These are phyloP conservation scores for Dactylellina sp. DNA, from an alignment of 2,329 filamentous ascomycete genomes.

Conservation along the genomic window DNA sequence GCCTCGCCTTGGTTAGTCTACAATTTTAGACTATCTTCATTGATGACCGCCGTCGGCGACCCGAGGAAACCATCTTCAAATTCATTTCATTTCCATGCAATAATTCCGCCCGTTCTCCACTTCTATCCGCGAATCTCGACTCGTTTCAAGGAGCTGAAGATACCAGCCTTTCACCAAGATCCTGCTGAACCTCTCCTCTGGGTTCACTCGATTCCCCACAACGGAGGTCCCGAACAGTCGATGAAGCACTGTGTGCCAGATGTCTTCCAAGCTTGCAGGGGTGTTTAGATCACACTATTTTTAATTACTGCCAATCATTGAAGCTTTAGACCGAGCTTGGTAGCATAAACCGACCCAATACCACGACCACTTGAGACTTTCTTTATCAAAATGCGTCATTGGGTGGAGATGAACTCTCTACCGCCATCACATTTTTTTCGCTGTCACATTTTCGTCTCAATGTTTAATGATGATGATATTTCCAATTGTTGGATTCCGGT, in stretches of 20 bases:
- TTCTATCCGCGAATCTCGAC: conserved; percentile 21
- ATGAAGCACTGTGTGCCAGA: conserved; percentile 40
- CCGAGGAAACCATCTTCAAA: not conserved
- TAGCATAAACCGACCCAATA: conserved; percentile 19
- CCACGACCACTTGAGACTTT: conserved; percentile 17
- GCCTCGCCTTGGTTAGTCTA: conserved; percentile 28
- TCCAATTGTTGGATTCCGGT: too few relatives aligned
- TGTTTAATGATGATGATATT: not conserved
- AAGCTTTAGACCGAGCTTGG: conserved; percentile 23
- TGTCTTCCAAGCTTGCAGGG: conserved; percentile 28
- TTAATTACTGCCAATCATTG: conserved; percentile 50
- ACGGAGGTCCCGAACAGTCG: conserved; percentile 39
- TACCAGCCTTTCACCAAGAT: conserved; percentile 15
- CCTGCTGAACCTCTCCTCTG: conserved; percentile 42
- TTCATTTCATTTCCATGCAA: conserved; percentile 1
- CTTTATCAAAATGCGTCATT: conserved; percentile 40
- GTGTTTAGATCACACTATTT: conserved; percentile 9
- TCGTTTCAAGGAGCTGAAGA: conserved; percentile 14
- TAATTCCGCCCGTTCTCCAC: conserved; percentile 1
- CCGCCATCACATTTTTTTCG: conserved; percentile 50
- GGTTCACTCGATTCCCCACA: conserved; percentile 10
- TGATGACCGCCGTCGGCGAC: not conserved
- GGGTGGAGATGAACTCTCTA: conserved; percentile 48
- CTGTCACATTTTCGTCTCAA: conserved; percentile 22
- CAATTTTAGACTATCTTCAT: not conserved